Percentiles rank a stretch among this genome's conserved stretches.
Evolutionary conservation across 257 asterid species (phyloP).

Genomic region (Ehretia macrophylla): DNA sequence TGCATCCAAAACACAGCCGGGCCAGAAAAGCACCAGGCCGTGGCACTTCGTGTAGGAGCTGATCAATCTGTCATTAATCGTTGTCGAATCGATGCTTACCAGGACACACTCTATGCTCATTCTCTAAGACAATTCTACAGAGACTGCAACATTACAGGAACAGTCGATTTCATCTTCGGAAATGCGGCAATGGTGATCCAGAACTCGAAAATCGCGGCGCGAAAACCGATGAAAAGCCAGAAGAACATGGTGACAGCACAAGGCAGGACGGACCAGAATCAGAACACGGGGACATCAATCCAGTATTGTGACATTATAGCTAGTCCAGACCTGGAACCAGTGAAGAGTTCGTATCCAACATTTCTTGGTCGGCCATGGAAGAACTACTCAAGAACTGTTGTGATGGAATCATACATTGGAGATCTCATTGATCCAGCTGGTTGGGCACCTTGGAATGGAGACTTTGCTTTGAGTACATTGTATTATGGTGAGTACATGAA

Average conservation of each 20-base stretch:
- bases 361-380: conserved; percentile 67
- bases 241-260: conserved; percentile 63
- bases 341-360: conserved; percentile 22
- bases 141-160: conserved; percentile 40
- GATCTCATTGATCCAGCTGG: conserved; percentile 46
- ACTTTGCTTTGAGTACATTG: conserved; percentile 38
- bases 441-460: conserved; percentile 49
- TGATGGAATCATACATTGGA: conserved; percentile 41
- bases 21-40: conserved; percentile 60
- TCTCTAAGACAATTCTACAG: conserved; percentile 52
- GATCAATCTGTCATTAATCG: conserved; percentile 51
- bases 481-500: conserved; percentile 54
- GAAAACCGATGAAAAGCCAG: conserved; percentile 37
- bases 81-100: conserved; percentile 45
- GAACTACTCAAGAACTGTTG: conserved; percentile 48
- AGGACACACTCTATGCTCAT: conserved; percentile 54
- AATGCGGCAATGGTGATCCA: conserved; percentile 56
- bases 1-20: conserved; percentile 57
- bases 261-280: conserved; percentile 55
- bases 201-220: conserved; percentile 32
- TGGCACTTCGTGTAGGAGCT: conserved; percentile 57
- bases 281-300: conserved; percentile 54
- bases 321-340: conserved; percentile 33
- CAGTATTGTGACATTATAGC: conserved; percentile 38
- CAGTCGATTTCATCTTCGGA: conserved; percentile 60